phyloP scores from a whole-genome alignment of 805 yeast species.

The Ogataea trehaloabstinens region DNA sequence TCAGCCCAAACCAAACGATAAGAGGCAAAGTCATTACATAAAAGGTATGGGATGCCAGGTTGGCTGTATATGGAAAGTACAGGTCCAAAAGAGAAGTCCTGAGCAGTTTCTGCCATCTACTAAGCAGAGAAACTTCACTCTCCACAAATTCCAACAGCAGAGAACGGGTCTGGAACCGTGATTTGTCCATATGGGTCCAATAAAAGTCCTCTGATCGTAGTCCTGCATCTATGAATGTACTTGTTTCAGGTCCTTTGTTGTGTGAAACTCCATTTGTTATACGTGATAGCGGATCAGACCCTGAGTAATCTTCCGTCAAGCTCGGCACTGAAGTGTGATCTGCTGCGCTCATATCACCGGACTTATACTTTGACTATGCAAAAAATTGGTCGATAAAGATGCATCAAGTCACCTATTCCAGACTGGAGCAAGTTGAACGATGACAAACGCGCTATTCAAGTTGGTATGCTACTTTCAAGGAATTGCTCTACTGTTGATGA shows the following conservation, averaged over 20 bases:
- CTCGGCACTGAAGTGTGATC: too few relatives aligned
- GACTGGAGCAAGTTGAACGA: too few relatives aligned
- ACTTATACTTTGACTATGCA: too few relatives aligned
- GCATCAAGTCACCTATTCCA: too few relatives aligned
- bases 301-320: background rate
- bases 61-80: conserved; percentile 85
- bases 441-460: too few relatives aligned
- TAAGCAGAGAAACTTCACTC: conserved; percentile 61
- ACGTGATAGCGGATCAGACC: conserved; percentile 8
- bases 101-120: conserved; percentile 48
- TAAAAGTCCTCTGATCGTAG: conserved; percentile 68
- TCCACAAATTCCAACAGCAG: conserved; percentile 55
- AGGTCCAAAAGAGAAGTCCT: conserved; percentile 57
- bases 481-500: too few relatives aligned
- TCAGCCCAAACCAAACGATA: conserved; percentile 76
- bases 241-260: conserved; percentile 19
- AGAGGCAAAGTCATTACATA: conserved; percentile 86
- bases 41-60: conserved; percentile 90
- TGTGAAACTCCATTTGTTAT: conserved; percentile 7
- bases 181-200: conserved; percentile 50
- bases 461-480: too few relatives aligned
- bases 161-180: conserved; percentile 54
- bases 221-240: conserved; percentile 62
- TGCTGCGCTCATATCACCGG: too few relatives aligned
- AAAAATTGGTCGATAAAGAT: too few relatives aligned